Percentiles rank a stretch among this genome's conserved stretches.
Conservation (phyloP, 139 green algal species). For the Micromonas pusilla region DNA sequence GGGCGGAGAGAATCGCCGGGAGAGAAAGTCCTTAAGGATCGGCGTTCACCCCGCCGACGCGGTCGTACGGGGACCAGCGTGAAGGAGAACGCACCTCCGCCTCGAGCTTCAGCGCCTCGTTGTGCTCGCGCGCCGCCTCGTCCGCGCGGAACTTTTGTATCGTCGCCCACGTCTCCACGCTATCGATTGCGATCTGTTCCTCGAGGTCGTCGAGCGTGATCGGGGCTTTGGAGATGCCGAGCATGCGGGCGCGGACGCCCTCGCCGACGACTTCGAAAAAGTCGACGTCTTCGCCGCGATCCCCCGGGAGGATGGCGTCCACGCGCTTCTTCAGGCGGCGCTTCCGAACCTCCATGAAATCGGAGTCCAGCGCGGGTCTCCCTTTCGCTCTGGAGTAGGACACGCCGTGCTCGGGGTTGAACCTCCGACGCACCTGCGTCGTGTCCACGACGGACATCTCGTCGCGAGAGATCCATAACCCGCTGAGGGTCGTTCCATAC, state of each 20-base stretch:
- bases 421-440: too few relatives aligned
- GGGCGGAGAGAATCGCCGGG: too few relatives aligned
- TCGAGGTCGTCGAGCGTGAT: conserved; percentile 28
- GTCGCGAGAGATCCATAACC: conserved; percentile 22
- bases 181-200: conserved; percentile 7
- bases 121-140: background rate
- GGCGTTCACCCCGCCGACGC: too few relatives aligned
- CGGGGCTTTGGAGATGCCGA: background rate
- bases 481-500: too few relatives aligned
- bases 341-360: background rate
- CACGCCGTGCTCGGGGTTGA: background rate
- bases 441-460: conserved; percentile 15
- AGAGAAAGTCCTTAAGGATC: too few relatives aligned
- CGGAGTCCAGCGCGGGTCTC: background rate
- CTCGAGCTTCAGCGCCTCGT: background rate
- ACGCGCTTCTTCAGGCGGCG: conserved; percentile 2
- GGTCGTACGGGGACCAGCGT: too few relatives aligned
- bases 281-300: background rate
- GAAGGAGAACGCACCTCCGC: too few relatives aligned
- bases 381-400: background rate
- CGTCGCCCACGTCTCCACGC: background rate
- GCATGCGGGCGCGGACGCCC: background rate
- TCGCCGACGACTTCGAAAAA: background rate
- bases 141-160: conserved; percentile 4
- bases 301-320: background rate